Evolutionary conservation across 2,329 filamentous ascomycete genomes (phyloP).

Genomic region (Parasarocladium wereldwijsianum): DNA sequence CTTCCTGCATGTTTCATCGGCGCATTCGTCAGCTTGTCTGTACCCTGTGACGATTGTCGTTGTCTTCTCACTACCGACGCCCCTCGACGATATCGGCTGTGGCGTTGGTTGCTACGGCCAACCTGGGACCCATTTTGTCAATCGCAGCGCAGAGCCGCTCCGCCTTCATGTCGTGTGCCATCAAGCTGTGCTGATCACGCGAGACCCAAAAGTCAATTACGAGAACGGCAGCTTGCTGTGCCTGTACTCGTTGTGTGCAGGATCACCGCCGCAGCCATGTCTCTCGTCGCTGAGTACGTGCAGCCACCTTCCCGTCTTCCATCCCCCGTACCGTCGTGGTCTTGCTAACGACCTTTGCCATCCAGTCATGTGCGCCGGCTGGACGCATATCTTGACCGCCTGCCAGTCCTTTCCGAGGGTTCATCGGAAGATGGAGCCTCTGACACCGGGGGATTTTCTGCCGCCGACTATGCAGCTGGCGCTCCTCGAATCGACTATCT

Average conservation of each 20-base stretch:
- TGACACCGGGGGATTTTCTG: conserved; percentile 18
- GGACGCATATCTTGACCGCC: conserved; percentile 50
- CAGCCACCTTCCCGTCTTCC: background rate
- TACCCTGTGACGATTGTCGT: no score
- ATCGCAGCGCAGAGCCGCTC: no score
- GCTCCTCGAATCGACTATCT: conserved; percentile 45
- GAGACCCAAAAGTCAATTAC: background rate
- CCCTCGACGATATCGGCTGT: no score
- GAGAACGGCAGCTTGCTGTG: background rate
- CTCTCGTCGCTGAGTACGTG: conserved; percentile 32
- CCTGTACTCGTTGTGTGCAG: no score
- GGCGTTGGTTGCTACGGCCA: no score
- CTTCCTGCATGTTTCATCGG: conserved; percentile 39
- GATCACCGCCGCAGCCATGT: conserved; percentile 19
- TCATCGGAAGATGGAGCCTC: conserved; percentile 25
- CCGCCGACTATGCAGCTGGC: conserved; percentile 25
- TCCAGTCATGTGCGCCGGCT: conserved; percentile 45
- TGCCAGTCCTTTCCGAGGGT: conserved; percentile 27
- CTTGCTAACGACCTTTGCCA: conserved; percentile 2
- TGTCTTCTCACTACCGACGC: no score
- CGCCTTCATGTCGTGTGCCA: no score
- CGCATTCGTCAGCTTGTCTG: conserved; percentile 25
- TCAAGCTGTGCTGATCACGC: no score
- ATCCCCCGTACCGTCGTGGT: background rate
- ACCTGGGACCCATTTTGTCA: no score